phyloP scores from a whole-genome alignment of 805 yeast species.

The Phaffomyces thermotolerans region DNA sequence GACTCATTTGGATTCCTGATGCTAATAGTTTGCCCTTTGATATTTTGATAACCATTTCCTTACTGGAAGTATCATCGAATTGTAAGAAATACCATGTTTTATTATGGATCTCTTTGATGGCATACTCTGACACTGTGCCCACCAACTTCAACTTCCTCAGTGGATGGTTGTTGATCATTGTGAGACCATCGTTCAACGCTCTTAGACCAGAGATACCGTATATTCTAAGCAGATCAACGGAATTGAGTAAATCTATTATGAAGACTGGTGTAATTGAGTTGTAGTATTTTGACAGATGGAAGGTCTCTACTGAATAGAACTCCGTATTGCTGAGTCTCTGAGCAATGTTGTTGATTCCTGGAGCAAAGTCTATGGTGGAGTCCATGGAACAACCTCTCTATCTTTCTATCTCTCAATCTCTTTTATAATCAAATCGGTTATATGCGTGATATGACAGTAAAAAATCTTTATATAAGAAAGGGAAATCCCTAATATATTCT shows the following conservation, averaged over 20 bases:
- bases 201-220: constrained; percentile 23
- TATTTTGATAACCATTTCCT: constrained; percentile 8
- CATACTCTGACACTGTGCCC: constrained; percentile 31
- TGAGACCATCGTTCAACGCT: constrained; percentile 13
- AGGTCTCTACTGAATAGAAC: constrained; percentile 30
- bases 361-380: constrained; percentile 16
- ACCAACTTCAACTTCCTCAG: constrained; percentile 26
- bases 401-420: too few species aligned
- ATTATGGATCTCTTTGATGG: constrained; percentile 14
- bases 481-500: background rate
- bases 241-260: constrained; percentile 23
- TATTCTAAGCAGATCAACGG: constrained; percentile 16
- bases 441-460: background rate
- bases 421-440: background rate
- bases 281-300: constrained; percentile 27
- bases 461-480: too few species aligned
- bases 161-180: constrained; percentile 38
- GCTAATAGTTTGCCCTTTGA: background rate
- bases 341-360: constrained; percentile 23
- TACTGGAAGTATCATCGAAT: constrained; percentile 27
- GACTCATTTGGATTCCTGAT: background rate
- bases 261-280: constrained; percentile 25
- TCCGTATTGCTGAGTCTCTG: constrained; percentile 19
- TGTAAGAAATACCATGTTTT: constrained; percentile 19
- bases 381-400: background rate